Base-by-base conservation (phyloP, 495 filamentous ascomycete genomes). In the Talaromyces borbonicus region DNA sequence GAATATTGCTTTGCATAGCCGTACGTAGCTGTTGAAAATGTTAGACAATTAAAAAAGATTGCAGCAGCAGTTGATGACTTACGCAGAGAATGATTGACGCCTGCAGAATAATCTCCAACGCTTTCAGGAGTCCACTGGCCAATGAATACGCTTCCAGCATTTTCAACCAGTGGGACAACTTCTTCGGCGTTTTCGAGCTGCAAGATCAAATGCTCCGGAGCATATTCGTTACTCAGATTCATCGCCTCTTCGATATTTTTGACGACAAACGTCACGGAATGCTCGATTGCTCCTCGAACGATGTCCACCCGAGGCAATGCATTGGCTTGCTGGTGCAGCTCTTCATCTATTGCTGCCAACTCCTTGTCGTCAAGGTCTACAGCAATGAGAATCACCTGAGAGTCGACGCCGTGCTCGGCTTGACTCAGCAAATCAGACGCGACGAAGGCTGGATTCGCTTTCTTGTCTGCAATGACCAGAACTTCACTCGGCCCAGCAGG, bases 1-100 rank as follows among this genome's bases (percentile, higher is more conserved):
- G 89, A 95, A 66, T 98, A 98, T 57, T 98, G 92, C 64, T 90
- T 93, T 36, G 92, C 92, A 53, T 93, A 98, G 29, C 92, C 92
- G 57, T 95, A 97, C 15, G 92, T 98, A 50, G 92, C 89, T 95
- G 48, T 29, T 11, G 16, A 22, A 31, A 48, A 23, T 41, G 38
- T 41, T 41, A 46, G 29, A n/a, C n/a, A n/a, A n/a, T n/a, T n/a
- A n/a, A n/a, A n/a, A n/a, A n/a, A n/a, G n/a, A n/a, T n/a, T n/a
- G n/a, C n/a, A n/a, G n/a, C n/a, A n/a, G n/a, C 25, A 8, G 20
- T 20, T 2, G 25, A 9, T 37, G 47, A 83, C 85, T 77, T 81
- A 95, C 89, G 92, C 52, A 98, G 66, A 29, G 86, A 90, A 67
- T 98, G 92, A 65, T 98, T 98, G 8, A 96, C 90, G 53, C 92